These are phyloP conservation scores for Jackrogersella multiformis DNA, from an alignment of 495 filamentous ascomycete genomes.

Conservation along the genomic window DNA sequence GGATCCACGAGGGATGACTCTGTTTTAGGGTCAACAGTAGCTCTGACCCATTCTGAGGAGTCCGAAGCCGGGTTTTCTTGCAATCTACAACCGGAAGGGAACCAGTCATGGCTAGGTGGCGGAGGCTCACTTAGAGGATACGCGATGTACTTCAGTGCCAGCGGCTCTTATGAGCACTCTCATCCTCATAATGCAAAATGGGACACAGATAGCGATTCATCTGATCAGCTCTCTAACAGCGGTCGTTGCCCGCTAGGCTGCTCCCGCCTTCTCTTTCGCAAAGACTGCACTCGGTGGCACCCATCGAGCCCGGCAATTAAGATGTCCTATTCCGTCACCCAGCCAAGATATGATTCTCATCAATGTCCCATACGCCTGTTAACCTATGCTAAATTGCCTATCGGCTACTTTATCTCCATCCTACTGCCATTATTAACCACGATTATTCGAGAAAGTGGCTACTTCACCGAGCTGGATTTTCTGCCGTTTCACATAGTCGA, in stretches of 20 bases:
- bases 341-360: not conserved
- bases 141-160: not conserved
- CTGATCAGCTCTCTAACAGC: not conserved
- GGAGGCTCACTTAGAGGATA: slow-evolving; percentile 6
- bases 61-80: slow-evolving; percentile 31
- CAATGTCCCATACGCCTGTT: slow-evolving; percentile 19
- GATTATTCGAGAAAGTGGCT: slow-evolving; percentile 21
- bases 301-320: not conserved
- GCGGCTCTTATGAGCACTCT: slow-evolving; percentile 1
- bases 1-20: slow-evolving; percentile 33
- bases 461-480: not conserved
- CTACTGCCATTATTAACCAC: slow-evolving; percentile 24
- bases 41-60: slow-evolving; percentile 23
- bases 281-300: slow-evolving; percentile 2
- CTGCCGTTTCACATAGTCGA: not conserved
- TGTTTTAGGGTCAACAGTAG: slow-evolving; percentile 2
- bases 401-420: slow-evolving; percentile 21
- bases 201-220: slow-evolving; percentile 23
- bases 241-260: not conserved
- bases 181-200: slow-evolving; percentile 20
- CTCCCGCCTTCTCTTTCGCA: not conserved
- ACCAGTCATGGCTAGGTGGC: slow-evolving; percentile 17
- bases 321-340: not conserved
- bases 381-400: slow-evolving; percentile 14
- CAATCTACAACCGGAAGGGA: slow-evolving; percentile 13